phyloP scores from a whole-genome alignment of 441 rosid genomes.

The Erysimum cheiri region DNA sequence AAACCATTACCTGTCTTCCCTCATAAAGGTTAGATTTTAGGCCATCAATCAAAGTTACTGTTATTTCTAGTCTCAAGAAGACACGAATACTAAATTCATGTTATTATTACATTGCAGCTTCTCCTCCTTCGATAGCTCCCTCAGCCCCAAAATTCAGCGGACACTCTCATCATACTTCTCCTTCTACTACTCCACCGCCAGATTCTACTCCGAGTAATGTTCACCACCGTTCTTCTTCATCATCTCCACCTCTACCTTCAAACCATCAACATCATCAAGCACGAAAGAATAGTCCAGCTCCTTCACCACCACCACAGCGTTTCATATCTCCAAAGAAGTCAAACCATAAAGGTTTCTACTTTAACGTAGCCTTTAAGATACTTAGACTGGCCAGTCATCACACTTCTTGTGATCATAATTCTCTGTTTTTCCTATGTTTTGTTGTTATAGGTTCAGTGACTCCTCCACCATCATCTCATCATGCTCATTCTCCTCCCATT shows the following conservation, averaged over 20 bases:
- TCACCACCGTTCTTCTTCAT: slow-evolving; percentile 43
- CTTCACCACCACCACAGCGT: slow-evolving; percentile 45
- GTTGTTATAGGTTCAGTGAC: slow-evolving; percentile 50
- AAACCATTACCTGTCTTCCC: slow-evolving; percentile 59
- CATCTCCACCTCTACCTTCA: slow-evolving; percentile 61
- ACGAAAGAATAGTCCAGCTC: slow-evolving; percentile 46
- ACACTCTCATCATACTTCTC: slow-evolving; percentile 41
- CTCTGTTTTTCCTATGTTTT: slow-evolving; percentile 42
- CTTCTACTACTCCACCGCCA: slow-evolving; percentile 37
- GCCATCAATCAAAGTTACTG: slow-evolving; percentile 15
- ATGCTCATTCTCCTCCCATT: slow-evolving; percentile 58
- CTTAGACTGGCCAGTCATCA: slow-evolving; percentile 18
- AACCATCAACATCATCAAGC: slow-evolving; percentile 48
- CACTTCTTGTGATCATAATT: slow-evolving; percentile 13
- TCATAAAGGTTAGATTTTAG: slow-evolving; percentile 50
- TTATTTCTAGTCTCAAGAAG: slow-evolving; percentile 21
- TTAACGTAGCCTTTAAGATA: slow-evolving; percentile 25
- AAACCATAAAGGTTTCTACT: slow-evolving; percentile 55
- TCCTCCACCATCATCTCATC: slow-evolving; percentile 60
- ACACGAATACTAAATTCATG: slow-evolving; percentile 8
- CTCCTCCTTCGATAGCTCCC: slow-evolving; percentile 61
- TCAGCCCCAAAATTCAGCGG: slow-evolving; percentile 42
- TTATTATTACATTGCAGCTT: slow-evolving; percentile 43
- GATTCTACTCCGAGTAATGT: slow-evolving; percentile 42
- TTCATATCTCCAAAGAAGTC: slow-evolving; percentile 54